These are phyloP conservation scores for Platanthera zijinensis DNA, from an alignment of 106 monocot genomes.

Conservation along the genomic window DNA sequence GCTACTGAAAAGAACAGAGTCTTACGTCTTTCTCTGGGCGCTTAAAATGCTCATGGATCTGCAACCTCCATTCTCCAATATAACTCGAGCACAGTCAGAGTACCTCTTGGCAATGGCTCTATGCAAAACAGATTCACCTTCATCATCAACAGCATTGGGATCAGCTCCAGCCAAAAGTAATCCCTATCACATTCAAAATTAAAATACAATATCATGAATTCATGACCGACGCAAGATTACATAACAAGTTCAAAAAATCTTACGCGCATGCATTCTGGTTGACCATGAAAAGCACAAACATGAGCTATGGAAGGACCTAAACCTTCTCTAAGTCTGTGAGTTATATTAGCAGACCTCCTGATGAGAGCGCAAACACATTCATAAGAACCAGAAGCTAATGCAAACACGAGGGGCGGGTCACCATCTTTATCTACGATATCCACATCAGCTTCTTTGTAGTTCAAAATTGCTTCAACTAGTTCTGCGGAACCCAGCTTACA, in stretches of 20 bases:
- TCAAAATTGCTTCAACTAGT: conserved; percentile 66
- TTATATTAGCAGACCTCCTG: conserved; percentile 67
- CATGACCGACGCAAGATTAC: background rate
- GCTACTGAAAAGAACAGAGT: background rate
- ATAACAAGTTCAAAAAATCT: conserved; percentile 3
- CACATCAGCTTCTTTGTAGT: conserved; percentile 78
- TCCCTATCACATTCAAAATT: conserved; percentile 41
- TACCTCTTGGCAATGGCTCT: conserved; percentile 66
- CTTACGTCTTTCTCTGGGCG: conserved; percentile 85
- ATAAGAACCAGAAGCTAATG: conserved; percentile 76
- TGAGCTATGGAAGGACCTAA: conserved; percentile 73
- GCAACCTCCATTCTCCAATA: conserved; percentile 94
- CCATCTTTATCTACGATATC: conserved; percentile 84
- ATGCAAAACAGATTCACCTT: conserved; percentile 94
- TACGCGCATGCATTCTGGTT: conserved; percentile 98
- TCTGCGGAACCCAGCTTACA: conserved; percentile 75
- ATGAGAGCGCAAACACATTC: conserved; percentile 77
- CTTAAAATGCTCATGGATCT: conserved; percentile 81
- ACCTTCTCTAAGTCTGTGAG: conserved; percentile 49
- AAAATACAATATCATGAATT: background rate
- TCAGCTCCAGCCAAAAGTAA: conserved; percentile 88
- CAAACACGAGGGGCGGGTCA: conserved; percentile 93
- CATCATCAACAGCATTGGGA: conserved; percentile 90
- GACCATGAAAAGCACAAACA: conserved; percentile 89
- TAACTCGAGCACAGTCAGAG: conserved; percentile 83